These are phyloP conservation scores for Hypoxylon sp. DNA, from an alignment of 2,329 filamentous ascomycete species.

Conservation along the genomic window DNA sequence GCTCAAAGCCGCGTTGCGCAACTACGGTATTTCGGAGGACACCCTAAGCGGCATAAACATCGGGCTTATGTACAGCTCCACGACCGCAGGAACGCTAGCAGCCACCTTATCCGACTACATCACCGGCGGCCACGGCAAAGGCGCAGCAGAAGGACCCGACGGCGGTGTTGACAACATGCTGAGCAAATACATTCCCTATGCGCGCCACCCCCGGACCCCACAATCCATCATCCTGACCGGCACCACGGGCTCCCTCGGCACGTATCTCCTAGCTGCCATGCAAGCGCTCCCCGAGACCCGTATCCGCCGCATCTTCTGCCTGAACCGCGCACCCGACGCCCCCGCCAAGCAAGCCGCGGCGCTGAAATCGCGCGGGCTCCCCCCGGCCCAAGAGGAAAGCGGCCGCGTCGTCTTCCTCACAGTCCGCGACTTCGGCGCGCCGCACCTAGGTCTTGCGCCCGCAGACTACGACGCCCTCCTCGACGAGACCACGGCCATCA, in stretches of 20 bases:
- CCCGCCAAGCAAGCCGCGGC: constrained; percentile 29
- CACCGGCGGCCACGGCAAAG: not conserved
- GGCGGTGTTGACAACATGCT: constrained; percentile 39
- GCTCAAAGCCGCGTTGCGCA: constrained; percentile 48
- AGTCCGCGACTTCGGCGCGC: constrained; percentile 36
- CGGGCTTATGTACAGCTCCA: constrained; percentile 37
- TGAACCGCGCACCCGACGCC: constrained; percentile 39
- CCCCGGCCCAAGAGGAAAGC: constrained; percentile 23
- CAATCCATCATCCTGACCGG: constrained; percentile 39
- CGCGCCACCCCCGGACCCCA: constrained; percentile 2
- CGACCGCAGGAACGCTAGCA: constrained; percentile 29
- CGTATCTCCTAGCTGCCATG: constrained; percentile 37
- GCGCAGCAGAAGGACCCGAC: constrained; percentile 10
- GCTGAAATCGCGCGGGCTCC: constrained; percentile 35
- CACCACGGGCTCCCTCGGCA: constrained; percentile 40
- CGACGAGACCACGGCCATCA: constrained; percentile 41
- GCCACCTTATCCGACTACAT: constrained; percentile 32
- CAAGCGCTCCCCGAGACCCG: constrained; percentile 24
- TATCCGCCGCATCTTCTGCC: constrained; percentile 39
- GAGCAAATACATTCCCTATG: constrained; percentile 28
- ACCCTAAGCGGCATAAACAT: constrained; percentile 30
- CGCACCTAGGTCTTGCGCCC: constrained; percentile 41
- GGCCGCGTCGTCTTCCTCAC: constrained; percentile 47
- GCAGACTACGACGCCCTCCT: constrained; percentile 40
- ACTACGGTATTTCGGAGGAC: constrained; percentile 35